Percentiles rank a stretch among this genome's conserved stretches.
These are phyloP conservation scores for Avicennia marina DNA, from an alignment of 257 asterid genomes.

Conservation along the genomic window DNA sequence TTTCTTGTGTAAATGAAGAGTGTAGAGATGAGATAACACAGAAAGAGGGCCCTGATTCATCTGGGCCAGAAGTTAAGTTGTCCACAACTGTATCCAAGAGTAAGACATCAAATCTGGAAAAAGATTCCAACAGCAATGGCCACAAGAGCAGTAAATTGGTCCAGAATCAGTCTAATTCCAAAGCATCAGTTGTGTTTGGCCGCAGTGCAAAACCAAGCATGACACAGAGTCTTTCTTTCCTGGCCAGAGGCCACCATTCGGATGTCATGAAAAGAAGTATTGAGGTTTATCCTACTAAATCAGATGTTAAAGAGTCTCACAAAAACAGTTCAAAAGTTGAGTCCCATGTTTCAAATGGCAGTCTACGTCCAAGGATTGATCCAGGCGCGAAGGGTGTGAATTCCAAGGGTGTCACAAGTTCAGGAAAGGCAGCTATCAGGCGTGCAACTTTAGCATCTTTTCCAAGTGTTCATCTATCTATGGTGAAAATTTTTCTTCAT, in stretches of 20 bases:
- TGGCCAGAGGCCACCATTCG: slow-evolving; percentile 37
- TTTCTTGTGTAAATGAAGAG: slow-evolving; percentile 26
- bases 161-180: slow-evolving; percentile 34
- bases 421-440: slow-evolving; percentile 25
- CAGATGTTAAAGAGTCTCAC: slow-evolving; percentile 34
- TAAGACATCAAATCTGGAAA: slow-evolving; percentile 20
- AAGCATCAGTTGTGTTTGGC: slow-evolving; percentile 40
- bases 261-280: slow-evolving; percentile 56
- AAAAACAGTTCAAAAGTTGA: slow-evolving; percentile 34
- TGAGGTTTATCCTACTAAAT: slow-evolving; percentile 39
- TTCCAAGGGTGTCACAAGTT: slow-evolving; percentile 18
- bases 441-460: slow-evolving; percentile 37
- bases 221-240: slow-evolving; percentile 62
- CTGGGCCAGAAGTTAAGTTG: slow-evolving; percentile 21
- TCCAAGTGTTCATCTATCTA: slow-evolving; percentile 35
- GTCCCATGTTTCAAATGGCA: slow-evolving; percentile 33
- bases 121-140: slow-evolving; percentile 12
- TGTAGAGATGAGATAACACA: slow-evolving; percentile 23
- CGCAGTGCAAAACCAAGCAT: slow-evolving; percentile 38
- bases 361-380: slow-evolving; percentile 17
- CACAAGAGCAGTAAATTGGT: slow-evolving; percentile 31
- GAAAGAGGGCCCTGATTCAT: slow-evolving; percentile 23
- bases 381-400: slow-evolving; percentile 31
- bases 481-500: slow-evolving; percentile 22
- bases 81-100: slow-evolving; percentile 25